A percentile compares a stretch with the other conserved stretches of the same genome.
These are phyloP conservation scores for Zizania latifolia DNA, from an alignment of 176 grass and related monocot species.

Conservation along the genomic window DNA sequence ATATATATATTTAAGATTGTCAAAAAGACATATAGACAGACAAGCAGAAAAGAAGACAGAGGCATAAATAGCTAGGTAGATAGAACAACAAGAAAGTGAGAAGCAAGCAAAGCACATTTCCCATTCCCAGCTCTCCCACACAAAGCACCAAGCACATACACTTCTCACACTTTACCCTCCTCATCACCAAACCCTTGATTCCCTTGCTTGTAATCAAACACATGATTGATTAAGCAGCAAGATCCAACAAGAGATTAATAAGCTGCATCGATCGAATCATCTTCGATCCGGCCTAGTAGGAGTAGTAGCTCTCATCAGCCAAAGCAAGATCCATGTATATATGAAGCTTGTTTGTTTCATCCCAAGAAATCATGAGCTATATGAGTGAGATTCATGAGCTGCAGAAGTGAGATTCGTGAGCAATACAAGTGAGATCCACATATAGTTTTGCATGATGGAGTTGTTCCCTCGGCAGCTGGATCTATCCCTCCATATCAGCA, in stretches of 20 bases:
- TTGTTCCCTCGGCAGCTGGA: constrained; percentile 14
- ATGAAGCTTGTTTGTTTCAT: neutral
- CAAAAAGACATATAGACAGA: neutral
- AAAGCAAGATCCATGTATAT: neutral
- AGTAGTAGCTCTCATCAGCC: neutral
- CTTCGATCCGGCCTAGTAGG: too few relatives aligned
- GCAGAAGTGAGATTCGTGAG: neutral
- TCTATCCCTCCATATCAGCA: constrained; percentile 12
- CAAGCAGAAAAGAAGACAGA: neutral
- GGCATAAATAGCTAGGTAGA: neutral
- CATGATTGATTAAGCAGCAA: neutral
- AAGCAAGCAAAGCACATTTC: neutral
- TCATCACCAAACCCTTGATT: neutral
- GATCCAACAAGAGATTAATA: neutral
- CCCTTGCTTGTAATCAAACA: neutral
- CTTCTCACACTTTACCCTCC: neutral
- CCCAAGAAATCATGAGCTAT: neutral
- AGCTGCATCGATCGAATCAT: neutral
- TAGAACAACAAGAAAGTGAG: neutral
- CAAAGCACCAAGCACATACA: neutral
- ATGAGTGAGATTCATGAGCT: too few relatives aligned
- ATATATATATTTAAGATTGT: too few relatives aligned
- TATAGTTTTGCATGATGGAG: neutral
- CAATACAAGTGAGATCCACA: neutral
- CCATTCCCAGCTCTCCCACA: neutral